These are phyloP conservation scores for Aspergillus amoenus DNA, from an alignment of 2,329 filamentous ascomycete genomes.

Conservation along the genomic window DNA sequence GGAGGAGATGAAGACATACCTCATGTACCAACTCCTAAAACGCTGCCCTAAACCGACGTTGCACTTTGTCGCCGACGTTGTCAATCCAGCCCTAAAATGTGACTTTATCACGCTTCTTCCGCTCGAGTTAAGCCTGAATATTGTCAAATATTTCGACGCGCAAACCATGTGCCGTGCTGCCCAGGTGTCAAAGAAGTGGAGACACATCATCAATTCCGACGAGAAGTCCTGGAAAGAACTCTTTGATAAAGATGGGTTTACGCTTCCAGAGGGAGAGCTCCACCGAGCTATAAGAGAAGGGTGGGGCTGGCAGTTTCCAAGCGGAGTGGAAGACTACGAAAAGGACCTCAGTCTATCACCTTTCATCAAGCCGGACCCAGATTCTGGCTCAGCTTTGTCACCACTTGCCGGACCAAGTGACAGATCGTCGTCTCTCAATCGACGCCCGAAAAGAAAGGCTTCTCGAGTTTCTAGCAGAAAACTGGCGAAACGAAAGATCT, in stretches of 20 bases:
- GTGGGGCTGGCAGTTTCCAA: conserved; percentile 96
- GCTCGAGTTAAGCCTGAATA: conserved; percentile 80
- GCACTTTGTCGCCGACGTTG: conserved; percentile 82
- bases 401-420: conserved; percentile 25
- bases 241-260: conserved; percentile 80
- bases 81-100: conserved; percentile 92
- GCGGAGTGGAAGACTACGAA: conserved; percentile 72
- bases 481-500: conserved; percentile 56
- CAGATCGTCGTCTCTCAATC: conserved; percentile 25
- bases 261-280: conserved; percentile 76
- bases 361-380: conserved; percentile 41
- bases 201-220: conserved; percentile 84
- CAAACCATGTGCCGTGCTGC: conserved; percentile 85
- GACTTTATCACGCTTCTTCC: conserved; percentile 86
- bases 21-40: conserved; percentile 93
- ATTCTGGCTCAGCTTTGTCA: conserved; percentile 22
- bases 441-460: conserved; percentile 50
- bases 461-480: conserved; percentile 51
- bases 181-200: conserved; percentile 93
- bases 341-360: conserved; percentile 68
- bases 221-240: conserved; percentile 95
- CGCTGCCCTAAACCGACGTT: conserved; percentile 85
- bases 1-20: conserved; percentile 85
- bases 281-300: conserved; percentile 83
- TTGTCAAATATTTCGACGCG: conserved; percentile 81